Evolutionary conservation across 1,139 yeast species (phyloP), one percentile per base, ranked within the genome.

Genomic region (Sugiyamaella japonica): DNA sequence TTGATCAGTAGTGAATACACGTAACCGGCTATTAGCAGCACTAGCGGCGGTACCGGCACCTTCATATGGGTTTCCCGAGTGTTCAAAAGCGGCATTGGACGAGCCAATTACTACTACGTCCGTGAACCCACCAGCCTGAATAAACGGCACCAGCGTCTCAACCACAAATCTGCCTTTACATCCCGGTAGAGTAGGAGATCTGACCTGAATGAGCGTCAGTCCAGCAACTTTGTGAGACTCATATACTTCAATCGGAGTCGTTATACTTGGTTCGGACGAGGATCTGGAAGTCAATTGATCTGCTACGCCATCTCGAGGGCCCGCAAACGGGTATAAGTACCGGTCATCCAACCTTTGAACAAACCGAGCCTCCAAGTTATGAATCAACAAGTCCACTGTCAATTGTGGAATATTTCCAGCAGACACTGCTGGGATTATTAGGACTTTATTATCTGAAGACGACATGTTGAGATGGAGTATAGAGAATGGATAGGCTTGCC

Each of bases 391-490:
- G 69, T 91, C 98, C 5, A 82, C 72, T 0, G 95, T 73, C 52
- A 91, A 74, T 69, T 93, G 99, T 0, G 98, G 96, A 2, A 90
- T 86, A 66, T 91, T 93, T 5, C 96, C 98, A 15, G 89, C 80
- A 2, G 97, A 84, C 0, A 93, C 87, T 0, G 91, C 73, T 0
- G 98, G 98, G 1, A 93, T 56, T 1, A 91, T 67, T 16, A 89
- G 61, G 53, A 69, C 60, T 23, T 45, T 45, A 13, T 36, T 45
- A 3, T 36, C 49, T 7, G 42, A 13, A 2, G 49, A 45, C 8
- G 38, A 3, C 38, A 34, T 34, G 3, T 20, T 20, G 5, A 20
- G 25, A 20, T 20, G 6, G 25, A 20, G 25, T 20, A 20, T 20
- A 20, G 25, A 20, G 25, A 20, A 20, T 6, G 25, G 25, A 20